Evolutionary conservation across 345 rosid genomes (phyloP), one percentile per base, ranked within the genome.

Genomic region (Acer yangbiense): DNA sequence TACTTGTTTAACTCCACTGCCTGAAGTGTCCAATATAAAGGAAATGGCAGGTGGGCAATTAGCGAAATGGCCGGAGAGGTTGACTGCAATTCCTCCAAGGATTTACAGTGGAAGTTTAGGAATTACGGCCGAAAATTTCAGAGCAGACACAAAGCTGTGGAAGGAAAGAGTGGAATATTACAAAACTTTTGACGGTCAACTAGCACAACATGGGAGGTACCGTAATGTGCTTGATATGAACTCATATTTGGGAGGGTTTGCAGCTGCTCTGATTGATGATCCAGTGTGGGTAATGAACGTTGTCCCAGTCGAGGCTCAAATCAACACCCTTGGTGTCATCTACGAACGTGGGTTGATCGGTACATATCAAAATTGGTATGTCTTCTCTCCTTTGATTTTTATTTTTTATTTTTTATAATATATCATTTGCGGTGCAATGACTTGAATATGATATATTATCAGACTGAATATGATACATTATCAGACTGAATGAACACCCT

Each of bases 191-290:
- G 95, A 91, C 77, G 65, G 82, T 65, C 97, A 90, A 72, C 73
- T 95, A 12, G 93, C 91, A 10, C 86, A 90, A 67, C 66, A 32
- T 17, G 98, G 97, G n/a, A 86, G 94, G 70, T 95, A 92, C 81
- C 83, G 99, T n/a, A 95, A 93, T 80, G 68, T 95, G 83, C 88
- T 95, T 16, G 99, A 93, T 66, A 95, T 95, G 99, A 92, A 92
- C 32, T 83, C 97, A 27, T 48, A 84, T 69, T 74, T 93, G 68
- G 98, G 98, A 68, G 97, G 98, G 13, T 92, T 95, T 72, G 97
- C 99, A 3, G 96, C 98, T 1, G 95, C 97, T 11, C 76, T 94
- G 16, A 83, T 81, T 0, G 89, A 84, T 68, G 96, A 96, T 57
- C 97, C 97, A n/a, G 87, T 87, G 20, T 94, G 97, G 98, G 93